Evolutionary conservation across 805 yeast species (phyloP), one percentile per base, ranked within the genome.

Genomic region (Sungouiella blattae): DNA sequence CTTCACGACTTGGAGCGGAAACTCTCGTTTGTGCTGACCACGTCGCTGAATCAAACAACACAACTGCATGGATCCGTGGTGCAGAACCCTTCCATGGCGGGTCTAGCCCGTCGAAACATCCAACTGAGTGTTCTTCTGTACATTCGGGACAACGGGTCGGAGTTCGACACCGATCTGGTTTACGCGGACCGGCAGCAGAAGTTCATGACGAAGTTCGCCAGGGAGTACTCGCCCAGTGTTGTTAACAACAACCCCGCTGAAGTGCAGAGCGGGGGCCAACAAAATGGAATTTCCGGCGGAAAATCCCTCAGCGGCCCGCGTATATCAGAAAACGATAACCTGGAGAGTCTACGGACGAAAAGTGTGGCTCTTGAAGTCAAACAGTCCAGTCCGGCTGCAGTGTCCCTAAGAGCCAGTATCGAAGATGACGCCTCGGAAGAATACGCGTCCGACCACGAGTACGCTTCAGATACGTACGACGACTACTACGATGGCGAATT

Each of bases 101-200:
- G 52, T 23, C 39, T 51, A 17, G 62, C 57, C 13, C 53, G 55
- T 22, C 55, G 52, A 30, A 57, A 46, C 27, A 47, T 63, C 28
- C 60, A 56, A 37, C 55, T 60, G 37, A 47, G 52, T 20, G 71
- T 67, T 18, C 49, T 67, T 18, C 60, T 45, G 41, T 64, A 63
- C 36, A 61, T 67, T 28, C 53, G 53, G 18, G 46, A 46, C 33
- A 52, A 53, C 37, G 40, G 43, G 21, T 41, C 50, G 21, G 46
- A 46, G 21, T 57, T 60, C 26, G 52, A 58, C 36, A 54, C 71
- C 17, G 60, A 62, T 45, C 64, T 57, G n/a, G 50, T 66, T 29
- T 67, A 50, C 37, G 50, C 60, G 17, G 67, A 65, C 35, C 50
- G 71, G 30, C 64, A 62, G 43, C 41, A 42, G 24, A 52, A 47